Evolutionary conservation across 2,329 filamentous ascomycete genomes (phyloP), one percentile per base, ranked within the genome.

Genomic region (Trichoderma koningiopsis): DNA sequence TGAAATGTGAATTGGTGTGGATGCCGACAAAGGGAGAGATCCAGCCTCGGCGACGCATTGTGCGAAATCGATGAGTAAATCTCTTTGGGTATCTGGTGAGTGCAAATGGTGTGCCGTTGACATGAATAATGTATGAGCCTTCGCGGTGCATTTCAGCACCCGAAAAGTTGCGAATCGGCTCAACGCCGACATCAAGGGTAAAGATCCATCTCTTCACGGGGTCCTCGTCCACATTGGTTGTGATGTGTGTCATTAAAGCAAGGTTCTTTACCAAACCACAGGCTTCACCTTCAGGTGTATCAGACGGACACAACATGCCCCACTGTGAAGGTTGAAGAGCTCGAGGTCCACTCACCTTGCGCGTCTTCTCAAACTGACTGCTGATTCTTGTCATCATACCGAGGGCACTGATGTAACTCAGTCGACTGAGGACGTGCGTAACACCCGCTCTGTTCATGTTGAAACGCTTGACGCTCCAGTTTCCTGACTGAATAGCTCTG

Each of bases 371-470:
- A 76, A 99, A 99, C 82, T 99, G 96, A 86, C 92, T 96, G 79
- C 92, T 96, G 76, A 99, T 98, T 79, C 96, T 88, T 16, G 96
- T 99, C 96, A 99, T 99, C 96, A 99, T 99, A 72, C 96, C 96
- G 33, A 99, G 87, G 33, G 96, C 96, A 72, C 92, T 92, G 79
- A 99, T 97, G 77, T 98, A 99, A 80, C 95, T 98, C 68, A 99
- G 85, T 72, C 96, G 89, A 81, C 95, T 98, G 60, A 99, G 85
- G 52, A 99, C 94, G 80, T 99, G 96, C 0, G 96, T 98, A 27
- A 99, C 94, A 77, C 96, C 96, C 27, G 96, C 95, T 78, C 95
- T 87, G 77, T 98, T 96, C 96, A 99, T 99, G 80, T 95, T 94
- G 84, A 99, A 99, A 78, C 96, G 93, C 81, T 97, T 97, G 74